A percentile compares a stretch with the other conserved stretches of the same genome.
Evolutionary conservation across 805 yeast species (phyloP).

Genomic region (Metschnikowia lachancei): DNA sequence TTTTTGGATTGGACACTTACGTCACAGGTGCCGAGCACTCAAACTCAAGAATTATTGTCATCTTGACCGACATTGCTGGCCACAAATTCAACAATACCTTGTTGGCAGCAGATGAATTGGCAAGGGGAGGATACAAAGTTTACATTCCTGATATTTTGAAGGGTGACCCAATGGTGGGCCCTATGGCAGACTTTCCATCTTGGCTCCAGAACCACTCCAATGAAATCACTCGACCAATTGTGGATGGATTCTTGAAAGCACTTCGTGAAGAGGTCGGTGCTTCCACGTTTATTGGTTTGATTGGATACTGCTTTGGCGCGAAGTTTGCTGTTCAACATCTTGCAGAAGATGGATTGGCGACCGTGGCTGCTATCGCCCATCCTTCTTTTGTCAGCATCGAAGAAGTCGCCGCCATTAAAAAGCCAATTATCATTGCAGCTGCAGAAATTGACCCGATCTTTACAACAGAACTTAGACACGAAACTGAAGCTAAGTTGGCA

Average conservation of each 20-base stretch:
- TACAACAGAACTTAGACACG: conserved; percentile 59
- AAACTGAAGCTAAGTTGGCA: conserved; percentile 56
- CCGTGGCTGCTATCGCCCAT: conserved; percentile 76
- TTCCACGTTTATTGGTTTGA: conserved; percentile 48
- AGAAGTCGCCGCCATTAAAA: conserved; percentile 58
- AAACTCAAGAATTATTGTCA: conserved; percentile 52
- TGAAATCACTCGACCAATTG: conserved; percentile 46
- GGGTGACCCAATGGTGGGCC: conserved; percentile 37
- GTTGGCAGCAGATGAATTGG: conserved; percentile 66
- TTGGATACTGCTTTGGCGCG: conserved; percentile 88
- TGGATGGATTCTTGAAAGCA: conserved; percentile 45
- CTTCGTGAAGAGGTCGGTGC: conserved; percentile 44
- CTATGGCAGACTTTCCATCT: conserved; percentile 18
- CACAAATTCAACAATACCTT: conserved; percentile 52
- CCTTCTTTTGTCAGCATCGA: conserved; percentile 71
- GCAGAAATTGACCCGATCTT: conserved; percentile 70
- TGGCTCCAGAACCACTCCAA: conserved; percentile 61
- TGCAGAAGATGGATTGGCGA: conserved; percentile 41
- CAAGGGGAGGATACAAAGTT: conserved; percentile 60
- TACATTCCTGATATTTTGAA: conserved; percentile 73
- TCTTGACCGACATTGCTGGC: conserved; percentile 73
- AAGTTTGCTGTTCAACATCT: conserved; percentile 58
- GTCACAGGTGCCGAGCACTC: conserved; percentile 28
- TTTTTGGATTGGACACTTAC: conserved; percentile 43
- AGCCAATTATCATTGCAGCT: conserved; percentile 67